Evolutionary conservation across 768 basidiomycete species (phyloP), one percentile per base, ranked within the genome.

Genomic region (Sarcodon sp.): DNA sequence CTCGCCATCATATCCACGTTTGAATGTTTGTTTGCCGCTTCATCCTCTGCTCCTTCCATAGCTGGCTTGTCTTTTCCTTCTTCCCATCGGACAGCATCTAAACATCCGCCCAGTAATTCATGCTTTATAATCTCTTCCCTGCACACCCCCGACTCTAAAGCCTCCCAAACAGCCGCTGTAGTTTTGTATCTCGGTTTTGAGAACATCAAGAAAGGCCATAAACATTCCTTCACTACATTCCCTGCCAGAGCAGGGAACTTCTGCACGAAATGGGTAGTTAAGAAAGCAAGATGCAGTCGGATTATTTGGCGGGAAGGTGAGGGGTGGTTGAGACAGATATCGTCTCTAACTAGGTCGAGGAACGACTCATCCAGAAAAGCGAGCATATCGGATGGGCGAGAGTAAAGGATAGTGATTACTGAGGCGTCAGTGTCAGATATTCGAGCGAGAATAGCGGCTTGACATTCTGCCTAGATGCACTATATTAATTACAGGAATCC

Each of bases 341-440:
- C 63, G 37, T 66, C 66, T 6, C 64, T 56, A 44, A 84, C 47
- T 55, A 79, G 84, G 0, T 66, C 59, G 9, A 64, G 47, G 1
- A 70, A 50, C 47, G 76, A 64, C 18, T 62, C 63, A 6, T 64
- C 57, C 33, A 79, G 62, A 44, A 74, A 45, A 1, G 76, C 69
- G 3, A 76, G 62, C 39, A 85, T 61, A 2, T 62, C 39, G 5
- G 65, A 58, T 0, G 79, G 68, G 1, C 70, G 63, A 1, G 66
- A 67, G 62, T 92, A 93, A 7, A 96, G 67, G 0, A 72, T 75
- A 41, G 81, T 70, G 10, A 92, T 61, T 27, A 96, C 83, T 2
- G 64, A 56, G 1, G 65, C 50, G 31, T 79, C 71, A 6, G 72
- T 69, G 54, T 94, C 91, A 45, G 79, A 72, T 3, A 88, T 64